Evolutionary conservation across 2,329 filamentous ascomycete genomes (phyloP).

Genomic region (Colletotrichum karsti): DNA sequence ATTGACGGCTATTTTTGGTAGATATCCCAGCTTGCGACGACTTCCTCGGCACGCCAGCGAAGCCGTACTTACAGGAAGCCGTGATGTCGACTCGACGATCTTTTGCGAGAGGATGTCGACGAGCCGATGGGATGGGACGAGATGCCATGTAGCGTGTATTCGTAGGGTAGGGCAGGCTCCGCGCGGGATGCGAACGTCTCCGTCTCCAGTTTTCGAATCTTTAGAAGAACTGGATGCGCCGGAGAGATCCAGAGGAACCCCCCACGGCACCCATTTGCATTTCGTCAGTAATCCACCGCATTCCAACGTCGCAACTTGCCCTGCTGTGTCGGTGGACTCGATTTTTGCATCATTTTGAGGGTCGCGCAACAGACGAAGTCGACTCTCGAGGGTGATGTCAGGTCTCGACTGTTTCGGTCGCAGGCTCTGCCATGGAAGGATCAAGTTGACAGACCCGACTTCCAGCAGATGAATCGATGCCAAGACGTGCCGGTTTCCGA

Average conservation of each 20-base stretch:
- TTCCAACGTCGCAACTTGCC: conserved; percentile 1
- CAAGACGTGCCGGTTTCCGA: conserved; percentile 2
- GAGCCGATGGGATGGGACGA: not conserved
- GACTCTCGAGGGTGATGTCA: not conserved
- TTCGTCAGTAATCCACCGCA: conserved; percentile 20
- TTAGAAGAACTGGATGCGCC: not conserved
- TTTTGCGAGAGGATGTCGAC: not conserved
- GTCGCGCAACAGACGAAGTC: not conserved
- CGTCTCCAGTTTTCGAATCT: not conserved
- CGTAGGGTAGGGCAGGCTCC: not conserved
- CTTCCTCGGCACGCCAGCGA: not conserved
- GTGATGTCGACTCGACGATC: not conserved
- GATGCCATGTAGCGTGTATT: not conserved
- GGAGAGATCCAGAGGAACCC: not conserved
- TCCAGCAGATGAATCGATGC: not conserved
- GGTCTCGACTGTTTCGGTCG: not conserved
- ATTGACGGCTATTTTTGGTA: conserved; percentile 17
- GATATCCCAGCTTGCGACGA: not conserved
- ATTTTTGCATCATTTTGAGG: not conserved
- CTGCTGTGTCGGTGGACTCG: not conserved
- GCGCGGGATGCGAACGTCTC: not conserved
- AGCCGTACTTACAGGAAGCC: not conserved
- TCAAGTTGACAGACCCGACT: not conserved
- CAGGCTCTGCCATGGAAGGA: not conserved
- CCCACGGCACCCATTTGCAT: not conserved